phyloP scores from a whole-genome alignment of 768 basidiomycete species.

The Amanita brunnescens region DNA sequence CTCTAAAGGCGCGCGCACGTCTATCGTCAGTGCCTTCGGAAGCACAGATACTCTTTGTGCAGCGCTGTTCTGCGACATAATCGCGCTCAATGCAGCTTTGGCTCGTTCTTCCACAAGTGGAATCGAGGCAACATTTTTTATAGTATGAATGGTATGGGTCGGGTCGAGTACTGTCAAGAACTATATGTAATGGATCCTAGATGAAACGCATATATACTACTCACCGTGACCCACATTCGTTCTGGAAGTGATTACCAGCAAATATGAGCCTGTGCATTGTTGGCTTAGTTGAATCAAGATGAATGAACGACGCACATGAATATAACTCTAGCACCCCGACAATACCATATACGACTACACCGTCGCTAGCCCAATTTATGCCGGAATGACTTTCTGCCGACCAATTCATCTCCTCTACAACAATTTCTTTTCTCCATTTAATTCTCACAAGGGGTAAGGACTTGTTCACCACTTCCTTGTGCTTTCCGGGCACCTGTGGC shows the following conservation, averaged over 20 bases:
- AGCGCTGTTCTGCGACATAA: slow-evolving; percentile 42
- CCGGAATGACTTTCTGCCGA: not conserved
- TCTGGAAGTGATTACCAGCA: slow-evolving; percentile 63
- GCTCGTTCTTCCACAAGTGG: slow-evolving; percentile 66
- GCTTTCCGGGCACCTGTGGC: slow-evolving; percentile 34
- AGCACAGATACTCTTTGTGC: slow-evolving; percentile 39
- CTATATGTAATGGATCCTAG: not conserved
- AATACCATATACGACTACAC: slow-evolving; percentile 65
- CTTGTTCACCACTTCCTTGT: not conserved
- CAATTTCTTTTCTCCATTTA: slow-evolving; percentile 48
- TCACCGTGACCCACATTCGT: slow-evolving; percentile 57
- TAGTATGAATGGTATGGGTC: slow-evolving; percentile 50
- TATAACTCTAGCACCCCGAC: slow-evolving; percentile 68
- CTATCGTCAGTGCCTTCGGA: slow-evolving; percentile 15
- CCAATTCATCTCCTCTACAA: slow-evolving; percentile 54
- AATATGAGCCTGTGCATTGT: slow-evolving; percentile 50
- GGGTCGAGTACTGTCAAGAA: slow-evolving; percentile 52
- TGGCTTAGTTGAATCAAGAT: slow-evolving; percentile 7
- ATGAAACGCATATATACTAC: slow-evolving; percentile 17
- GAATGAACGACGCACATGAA: slow-evolving; percentile 40
- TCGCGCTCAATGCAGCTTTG: slow-evolving; percentile 35
- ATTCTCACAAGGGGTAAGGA: slow-evolving; percentile 36
- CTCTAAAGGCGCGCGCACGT: not conserved
- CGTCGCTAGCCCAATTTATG: slow-evolving; percentile 39
- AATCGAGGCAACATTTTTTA: slow-evolving; percentile 63